Conservation (phyloP, 495 filamentous ascomycete species). For the Aspergillus wentii region DNA sequence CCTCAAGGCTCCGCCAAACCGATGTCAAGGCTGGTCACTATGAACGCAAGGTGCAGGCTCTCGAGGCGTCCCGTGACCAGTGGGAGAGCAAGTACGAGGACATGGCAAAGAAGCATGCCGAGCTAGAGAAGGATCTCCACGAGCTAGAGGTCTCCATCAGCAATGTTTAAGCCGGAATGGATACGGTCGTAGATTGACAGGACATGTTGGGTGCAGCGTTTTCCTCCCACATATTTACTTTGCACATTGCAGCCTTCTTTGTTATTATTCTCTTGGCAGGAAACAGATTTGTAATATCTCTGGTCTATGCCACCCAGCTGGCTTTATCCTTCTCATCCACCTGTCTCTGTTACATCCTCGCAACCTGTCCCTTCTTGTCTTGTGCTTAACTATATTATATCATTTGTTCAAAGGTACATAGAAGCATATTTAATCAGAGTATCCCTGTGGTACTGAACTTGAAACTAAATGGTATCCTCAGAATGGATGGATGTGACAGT, state of each 20-base stretch:
- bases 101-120: conserved; percentile 78
- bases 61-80: conserved; percentile 80
- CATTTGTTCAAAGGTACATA: conserved; percentile 11
- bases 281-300: conserved; percentile 19
- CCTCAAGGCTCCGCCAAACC: conserved; percentile 84
- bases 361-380: conserved; percentile 3
- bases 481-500: too few species aligned
- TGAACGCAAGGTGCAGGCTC: conserved; percentile 97
- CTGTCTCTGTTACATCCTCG: conserved; percentile 8
- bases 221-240: conserved; percentile 20
- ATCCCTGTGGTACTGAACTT: conserved; percentile 1
- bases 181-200: conserved; percentile 24
- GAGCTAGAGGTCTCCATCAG: conserved; percentile 83
- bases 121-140: conserved; percentile 86
- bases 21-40: conserved; percentile 99
- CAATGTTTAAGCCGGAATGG: conserved; percentile 63
- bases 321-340: conserved; percentile 8
- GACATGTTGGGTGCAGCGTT: conserved; percentile 27
- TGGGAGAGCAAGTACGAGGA: conserved; percentile 98
- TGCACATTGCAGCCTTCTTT: conserved; percentile 22
- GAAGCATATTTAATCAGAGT: conserved; percentile 10
- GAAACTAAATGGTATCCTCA: neutral
- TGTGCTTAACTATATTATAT: conserved; percentile 2
- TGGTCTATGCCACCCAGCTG: conserved; percentile 11
- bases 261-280: conserved; percentile 14